A percentile compares a stretch with the other conserved stretches of the same genome.
Conservation (phyloP, 2,329 filamentous ascomycete genomes). For the Alternaria sp. region DNA sequence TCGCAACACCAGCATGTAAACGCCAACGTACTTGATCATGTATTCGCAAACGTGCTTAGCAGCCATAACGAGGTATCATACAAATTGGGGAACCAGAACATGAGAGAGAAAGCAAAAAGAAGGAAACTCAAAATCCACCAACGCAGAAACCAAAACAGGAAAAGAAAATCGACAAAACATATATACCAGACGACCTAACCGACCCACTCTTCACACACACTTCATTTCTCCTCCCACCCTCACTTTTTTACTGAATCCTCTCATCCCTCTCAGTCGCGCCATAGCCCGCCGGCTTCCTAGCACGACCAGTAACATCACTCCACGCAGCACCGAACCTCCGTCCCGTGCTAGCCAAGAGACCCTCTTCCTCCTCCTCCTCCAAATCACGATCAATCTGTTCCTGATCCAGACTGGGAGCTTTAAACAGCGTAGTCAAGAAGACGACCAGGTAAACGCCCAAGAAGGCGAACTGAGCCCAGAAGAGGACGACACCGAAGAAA, state of each 20-base stretch:
- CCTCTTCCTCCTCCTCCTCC: conserved; percentile 92
- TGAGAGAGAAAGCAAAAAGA: too few relatives aligned
- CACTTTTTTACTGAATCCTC: background rate
- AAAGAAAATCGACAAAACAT: background rate
- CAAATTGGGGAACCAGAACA: too few relatives aligned
- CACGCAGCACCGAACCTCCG: conserved; percentile 85
- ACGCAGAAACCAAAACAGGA: background rate
- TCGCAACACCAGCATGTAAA: too few relatives aligned
- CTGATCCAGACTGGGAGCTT: conserved; percentile 79
- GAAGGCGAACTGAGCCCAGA: conserved; percentile 97
- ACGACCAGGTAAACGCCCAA: conserved; percentile 83
- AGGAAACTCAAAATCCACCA: too few relatives aligned
- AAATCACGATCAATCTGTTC: conserved; percentile 86
- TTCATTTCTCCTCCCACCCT: too few relatives aligned
- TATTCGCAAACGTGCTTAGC: too few relatives aligned
- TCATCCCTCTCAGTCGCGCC: conserved; percentile 36
- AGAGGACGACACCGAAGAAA: conserved; percentile 90
- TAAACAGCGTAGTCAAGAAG: conserved; percentile 80
- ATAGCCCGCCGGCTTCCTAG: conserved; percentile 41
- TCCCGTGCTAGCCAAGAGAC: conserved; percentile 83
- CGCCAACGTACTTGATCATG: too few relatives aligned
- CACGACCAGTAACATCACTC: conserved; percentile 80
- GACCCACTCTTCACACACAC: too few relatives aligned
- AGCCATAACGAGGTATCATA: too few relatives aligned
- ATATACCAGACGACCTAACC: background rate